Percentiles rank a stretch among this genome's conserved stretches.
Conservation (phyloP, 306 rosid species). For the Abrus precatorius region DNA sequence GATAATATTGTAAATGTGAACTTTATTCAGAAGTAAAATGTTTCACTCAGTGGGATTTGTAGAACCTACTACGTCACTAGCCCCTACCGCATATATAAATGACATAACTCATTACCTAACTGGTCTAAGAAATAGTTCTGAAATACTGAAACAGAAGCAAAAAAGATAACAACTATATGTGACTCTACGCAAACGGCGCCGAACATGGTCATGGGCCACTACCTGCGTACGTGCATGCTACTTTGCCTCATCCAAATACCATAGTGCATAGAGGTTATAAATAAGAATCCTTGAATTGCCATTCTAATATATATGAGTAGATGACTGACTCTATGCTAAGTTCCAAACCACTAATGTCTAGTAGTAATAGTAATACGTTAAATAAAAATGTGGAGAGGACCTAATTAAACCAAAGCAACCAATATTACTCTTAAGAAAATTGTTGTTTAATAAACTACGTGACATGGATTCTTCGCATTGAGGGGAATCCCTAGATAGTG, state of each 20-base stretch:
- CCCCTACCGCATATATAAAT: conserved; percentile 3
- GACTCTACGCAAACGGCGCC: conserved; percentile 57
- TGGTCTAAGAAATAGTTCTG: conserved; percentile 13
- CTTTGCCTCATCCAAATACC: conserved; percentile 12
- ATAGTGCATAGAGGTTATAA: neutral
- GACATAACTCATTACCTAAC: neutral
- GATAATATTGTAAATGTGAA: conserved; percentile 2
- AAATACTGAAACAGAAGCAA: conserved; percentile 28
- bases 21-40: conserved; percentile 18
- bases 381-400: neutral
- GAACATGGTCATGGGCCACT: conserved; percentile 48
- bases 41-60: conserved; percentile 32
- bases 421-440: neutral
- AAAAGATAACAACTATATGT: conserved; percentile 28
- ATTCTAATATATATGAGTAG: neutral
- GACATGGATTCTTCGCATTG: neutral
- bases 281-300: neutral
- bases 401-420: neutral
- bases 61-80: conserved; percentile 2
- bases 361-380: neutral
- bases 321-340: neutral
- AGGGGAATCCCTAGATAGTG: neutral
- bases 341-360: neutral
- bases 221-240: neutral
- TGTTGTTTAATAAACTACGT: neutral